A percentile compares a stretch with the other conserved stretches of the same genome.
Conservation (phyloP, 768 basidiomycete species). For the Lactifluus piperatus region DNA sequence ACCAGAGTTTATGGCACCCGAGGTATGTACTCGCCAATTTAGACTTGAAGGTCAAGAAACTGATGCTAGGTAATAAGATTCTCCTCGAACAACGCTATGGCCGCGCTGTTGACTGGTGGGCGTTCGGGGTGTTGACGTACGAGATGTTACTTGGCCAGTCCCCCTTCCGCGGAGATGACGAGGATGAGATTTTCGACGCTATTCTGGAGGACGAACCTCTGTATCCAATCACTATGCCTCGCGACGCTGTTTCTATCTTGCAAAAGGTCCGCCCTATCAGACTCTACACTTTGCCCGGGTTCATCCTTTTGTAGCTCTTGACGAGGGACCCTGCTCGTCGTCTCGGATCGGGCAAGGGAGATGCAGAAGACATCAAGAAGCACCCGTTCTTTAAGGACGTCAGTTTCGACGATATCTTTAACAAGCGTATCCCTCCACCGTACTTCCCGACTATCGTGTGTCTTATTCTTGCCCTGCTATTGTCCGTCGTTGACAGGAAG, state of each 20-base stretch:
- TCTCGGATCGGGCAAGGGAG: conserved; percentile 83
- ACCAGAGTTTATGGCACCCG: conserved; percentile 99
- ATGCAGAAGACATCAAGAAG: conserved; percentile 94
- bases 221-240: conserved; percentile 98
- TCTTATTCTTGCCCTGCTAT: conserved; percentile 6
- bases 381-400: conserved; percentile 99
- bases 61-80: conserved; percentile 47
- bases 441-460: conserved; percentile 95
- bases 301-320: conserved; percentile 49
- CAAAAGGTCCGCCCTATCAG: conserved; percentile 58
- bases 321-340: conserved; percentile 88
- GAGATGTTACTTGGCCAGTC: conserved; percentile 99
- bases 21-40: conserved; percentile 45
- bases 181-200: conserved; percentile 99
- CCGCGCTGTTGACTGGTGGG: conserved; percentile 99
- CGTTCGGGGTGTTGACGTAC: conserved; percentile 96
- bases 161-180: conserved; percentile 98
- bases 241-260: conserved; percentile 90
- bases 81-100: conserved; percentile 98
- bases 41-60: not conserved
- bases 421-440: conserved; percentile 95
- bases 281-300: conserved; percentile 5
- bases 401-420: conserved; percentile 91
- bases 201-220: conserved; percentile 97
- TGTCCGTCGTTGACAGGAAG: not conserved